Base-by-base conservation (phyloP, 768 basidiomycete genomes). In the Trametes villosa region DNA sequence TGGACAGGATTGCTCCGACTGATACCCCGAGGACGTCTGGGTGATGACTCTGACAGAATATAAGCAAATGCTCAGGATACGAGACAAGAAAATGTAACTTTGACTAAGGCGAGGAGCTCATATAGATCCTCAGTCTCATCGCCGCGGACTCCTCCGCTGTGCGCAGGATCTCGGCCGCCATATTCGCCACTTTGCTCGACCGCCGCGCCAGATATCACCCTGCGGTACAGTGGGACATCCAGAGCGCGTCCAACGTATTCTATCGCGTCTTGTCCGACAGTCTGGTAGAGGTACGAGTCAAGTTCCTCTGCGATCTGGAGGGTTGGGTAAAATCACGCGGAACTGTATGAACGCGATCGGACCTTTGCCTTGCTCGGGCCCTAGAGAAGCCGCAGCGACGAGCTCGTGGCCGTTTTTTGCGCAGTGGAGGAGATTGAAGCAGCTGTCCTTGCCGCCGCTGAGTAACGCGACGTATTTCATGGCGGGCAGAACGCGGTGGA, bases 221-320 rank as follows among this genome's bases (percentile, higher is more conserved):
- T 81, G 29, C 92, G 83, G 77, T 90, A 92, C 11, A 98, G 81
- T 9, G 97, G 97, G 1, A 96, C 85, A 17, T 86, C 89, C 57
- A 98, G 79, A 1, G 96, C 93, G 50, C 80, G 79, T 22, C 94
- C 95, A 56, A 98, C 88, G 51, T 89, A 80, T 49, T 92, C 86
- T 59, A 98, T 88, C 18, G 94, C 93, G 58, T 94, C 92, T 71
- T 98, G 96, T 1, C 96, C 97, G 27, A 99, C 96, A n/a, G 96
- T 98, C 74, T 99, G 97, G 74, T 98, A 99, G 73, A 99, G 81
- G 77, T 94, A 98, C 24, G 96, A 98, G 75, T 99, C 96, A 69
- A 98, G 85, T 79, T 99, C 97, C 80, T 98, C 97, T 97, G 73
- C n/a, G 44, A 62, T 54, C 47, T 51, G 62, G 60, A 66, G 66